phyloP scores from a whole-genome alignment of 2,329 filamentous ascomycete genomes.

The Fusarium abutilonis region DNA sequence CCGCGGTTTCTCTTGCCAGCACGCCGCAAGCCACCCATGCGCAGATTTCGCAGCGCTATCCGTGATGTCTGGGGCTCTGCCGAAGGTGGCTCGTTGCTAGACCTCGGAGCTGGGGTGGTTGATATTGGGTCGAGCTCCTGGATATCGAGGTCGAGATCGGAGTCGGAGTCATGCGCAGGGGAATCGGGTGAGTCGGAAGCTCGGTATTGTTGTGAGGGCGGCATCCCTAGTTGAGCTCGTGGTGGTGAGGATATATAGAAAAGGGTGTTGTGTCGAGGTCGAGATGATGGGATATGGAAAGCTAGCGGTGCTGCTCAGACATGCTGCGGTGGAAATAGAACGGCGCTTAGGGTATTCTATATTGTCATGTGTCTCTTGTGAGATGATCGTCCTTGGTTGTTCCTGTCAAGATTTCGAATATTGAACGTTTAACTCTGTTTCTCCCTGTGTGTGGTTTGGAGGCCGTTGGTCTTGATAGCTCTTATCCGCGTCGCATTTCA shows the following conservation, averaged over 20 bases:
- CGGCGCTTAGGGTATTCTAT: slow-evolving; percentile 3
- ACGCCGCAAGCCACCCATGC: slow-evolving; percentile 71
- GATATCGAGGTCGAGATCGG: slow-evolving; percentile 80
- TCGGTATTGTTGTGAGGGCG: slow-evolving; percentile 62
- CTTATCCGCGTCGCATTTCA: slow-evolving; percentile 34
- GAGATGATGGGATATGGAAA: slow-evolving; percentile 24
- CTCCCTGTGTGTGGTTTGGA: slow-evolving; percentile 22
- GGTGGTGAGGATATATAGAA: slow-evolving; percentile 22
- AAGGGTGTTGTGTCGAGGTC: slow-evolving; percentile 26
- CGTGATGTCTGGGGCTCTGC: slow-evolving; percentile 60
- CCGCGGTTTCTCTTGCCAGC: slow-evolving; percentile 63
- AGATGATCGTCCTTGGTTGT: background rate
- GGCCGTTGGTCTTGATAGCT: slow-evolving; percentile 24
- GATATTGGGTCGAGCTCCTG: slow-evolving; percentile 78
- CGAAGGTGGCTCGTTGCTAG: slow-evolving; percentile 44
- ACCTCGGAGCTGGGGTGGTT: slow-evolving; percentile 49
- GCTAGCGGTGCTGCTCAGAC: slow-evolving; percentile 40
- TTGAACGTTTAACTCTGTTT: slow-evolving; percentile 10
- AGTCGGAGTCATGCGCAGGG: slow-evolving; percentile 73
- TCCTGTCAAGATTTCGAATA: slow-evolving; percentile 1
- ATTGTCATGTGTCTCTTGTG: background rate
- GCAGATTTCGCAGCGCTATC: slow-evolving; percentile 77
- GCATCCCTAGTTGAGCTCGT: slow-evolving; percentile 60
- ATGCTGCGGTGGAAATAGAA: slow-evolving; percentile 36
- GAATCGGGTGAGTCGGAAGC: slow-evolving; percentile 71